Evolutionary conservation across 2,329 filamentous ascomycete species (phyloP), one percentile per base, ranked within the genome.

Genomic region (Cytospora leucostoma): DNA sequence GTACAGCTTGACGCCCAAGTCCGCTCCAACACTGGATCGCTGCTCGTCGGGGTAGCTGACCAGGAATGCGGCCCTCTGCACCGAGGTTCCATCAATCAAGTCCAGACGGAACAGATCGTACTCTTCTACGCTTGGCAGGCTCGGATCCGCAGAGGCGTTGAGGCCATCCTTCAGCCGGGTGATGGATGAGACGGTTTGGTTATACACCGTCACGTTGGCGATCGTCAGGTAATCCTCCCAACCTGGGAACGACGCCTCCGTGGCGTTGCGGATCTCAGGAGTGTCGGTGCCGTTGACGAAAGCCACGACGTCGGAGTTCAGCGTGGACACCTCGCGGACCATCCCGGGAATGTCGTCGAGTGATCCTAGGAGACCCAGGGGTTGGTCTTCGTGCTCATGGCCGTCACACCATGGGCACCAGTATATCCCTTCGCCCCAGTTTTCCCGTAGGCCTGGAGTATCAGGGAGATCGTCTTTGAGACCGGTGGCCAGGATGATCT

Each of bases 401-500:
- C 85, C 85, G 69, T 88, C 85, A 66, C 85, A 88, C 85, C 85
- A 88, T 0, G 84, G 84, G 61, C 85, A 88, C 84, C 85, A 88
- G 74, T 75, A 88, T 58, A 88, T 80, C 7, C 85, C 86, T 64
- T 82, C 78, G 56, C 83, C 84, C 79, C 82, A 88, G 68, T 79
- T 81, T 61, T 85, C 81, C 8, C 67, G 37, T 0, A 88, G 60
- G 0, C 86, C 85, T 0, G 85, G 84, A 0, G 84, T 87, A 0
- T 63, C 27, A 1, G 86, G 84, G 2, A 88, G 73, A 32, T 84
- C 70, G 68, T 88, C 85, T 7, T 73, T 74, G 21, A 88, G 72
- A 6, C 85, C 86, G 0, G 84, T 87, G 27, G 78, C 85, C 4
- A 88, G 78, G 38, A 88, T 74, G 40, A 88, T 70, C 68, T 84